Conservation (phyloP, 768 basidiomycete genomes). For the Pleurotus sapidus region DNA sequence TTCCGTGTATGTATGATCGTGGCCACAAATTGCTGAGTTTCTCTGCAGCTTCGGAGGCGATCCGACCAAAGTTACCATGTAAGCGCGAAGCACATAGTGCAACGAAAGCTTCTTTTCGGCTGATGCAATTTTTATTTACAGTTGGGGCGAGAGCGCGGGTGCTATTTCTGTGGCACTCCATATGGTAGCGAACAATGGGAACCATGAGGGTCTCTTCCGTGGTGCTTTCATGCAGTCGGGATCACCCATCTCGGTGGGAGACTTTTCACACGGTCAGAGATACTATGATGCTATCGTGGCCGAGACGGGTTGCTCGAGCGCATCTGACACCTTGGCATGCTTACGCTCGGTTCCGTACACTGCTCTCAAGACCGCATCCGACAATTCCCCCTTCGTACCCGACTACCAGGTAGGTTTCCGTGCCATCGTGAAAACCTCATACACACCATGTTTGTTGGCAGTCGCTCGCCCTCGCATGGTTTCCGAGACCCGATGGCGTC, state of each 20-base stretch:
- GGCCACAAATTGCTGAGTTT: neutral
- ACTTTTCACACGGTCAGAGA: conserved; percentile 38
- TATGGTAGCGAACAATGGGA: conserved; percentile 44
- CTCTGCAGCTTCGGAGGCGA: conserved; percentile 57
- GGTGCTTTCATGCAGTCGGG: conserved; percentile 52
- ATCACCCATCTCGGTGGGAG: conserved; percentile 39
- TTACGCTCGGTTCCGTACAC: conserved; percentile 34
- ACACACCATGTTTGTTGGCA: too few relatives aligned
- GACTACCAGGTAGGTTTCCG: conserved; percentile 31
- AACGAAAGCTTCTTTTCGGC: too few relatives aligned
- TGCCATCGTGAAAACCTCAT: neutral
- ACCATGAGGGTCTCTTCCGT: conserved; percentile 44
- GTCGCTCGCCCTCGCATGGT: conserved; percentile 32
- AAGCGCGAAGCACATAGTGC: conserved; percentile 12
- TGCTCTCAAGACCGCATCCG: conserved; percentile 34
- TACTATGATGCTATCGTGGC: conserved; percentile 42
- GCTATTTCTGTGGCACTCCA: conserved; percentile 52
- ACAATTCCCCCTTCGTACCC: conserved; percentile 34
- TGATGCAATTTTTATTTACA: conserved; percentile 4
- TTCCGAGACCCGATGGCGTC: conserved; percentile 46
- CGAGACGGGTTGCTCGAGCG: conserved; percentile 25
- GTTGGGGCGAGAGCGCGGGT: conserved; percentile 45
- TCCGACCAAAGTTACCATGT: conserved; percentile 57
- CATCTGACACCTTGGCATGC: conserved; percentile 38
- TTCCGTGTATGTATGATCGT: neutral